Evolutionary conservation across 345 rosid species (phyloP).

Genomic region (Bruguiera gymnorhiza): DNA sequence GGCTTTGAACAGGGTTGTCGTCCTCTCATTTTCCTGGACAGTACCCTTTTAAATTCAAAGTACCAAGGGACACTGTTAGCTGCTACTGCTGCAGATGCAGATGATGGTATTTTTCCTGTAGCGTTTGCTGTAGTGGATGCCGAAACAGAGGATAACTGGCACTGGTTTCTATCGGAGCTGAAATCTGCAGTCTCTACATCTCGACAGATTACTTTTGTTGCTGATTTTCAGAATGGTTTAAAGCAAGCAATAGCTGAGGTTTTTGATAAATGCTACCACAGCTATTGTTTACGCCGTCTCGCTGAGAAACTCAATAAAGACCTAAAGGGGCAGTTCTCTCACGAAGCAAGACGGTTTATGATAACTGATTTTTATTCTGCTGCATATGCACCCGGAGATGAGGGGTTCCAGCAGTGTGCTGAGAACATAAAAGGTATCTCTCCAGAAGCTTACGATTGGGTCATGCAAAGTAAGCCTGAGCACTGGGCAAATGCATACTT

Average conservation of each 20-base stretch:
- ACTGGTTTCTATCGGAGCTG: conserved; percentile 75
- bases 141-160: conserved; percentile 90
- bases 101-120: conserved; percentile 78
- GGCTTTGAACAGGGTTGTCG: conserved; percentile 88
- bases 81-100: conserved; percentile 72
- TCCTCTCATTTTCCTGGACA: conserved; percentile 84
- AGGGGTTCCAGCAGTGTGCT: conserved; percentile 52
- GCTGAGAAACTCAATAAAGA: conserved; percentile 73
- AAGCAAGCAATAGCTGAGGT: conserved; percentile 62
- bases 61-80: conserved; percentile 74
- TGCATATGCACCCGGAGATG: conserved; percentile 60
- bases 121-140: conserved; percentile 81
- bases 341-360: conserved; percentile 87
- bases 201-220: conserved; percentile 68
- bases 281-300: conserved; percentile 76
- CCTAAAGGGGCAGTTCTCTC: conserved; percentile 82
- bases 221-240: conserved; percentile 76
- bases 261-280: conserved; percentile 65
- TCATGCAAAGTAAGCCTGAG: conserved; percentile 74
- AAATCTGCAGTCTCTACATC: conserved; percentile 54
- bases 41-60: conserved; percentile 64
- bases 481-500: conserved; percentile 91
- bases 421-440: conserved; percentile 77
- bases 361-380: conserved; percentile 78
- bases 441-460: conserved; percentile 79